Percentiles rank a stretch among this genome's conserved stretches.
These are phyloP conservation scores for Yamadazyma spencermartinsiae DNA, from an alignment of 1,139 yeast species.

Conservation along the genomic window DNA sequence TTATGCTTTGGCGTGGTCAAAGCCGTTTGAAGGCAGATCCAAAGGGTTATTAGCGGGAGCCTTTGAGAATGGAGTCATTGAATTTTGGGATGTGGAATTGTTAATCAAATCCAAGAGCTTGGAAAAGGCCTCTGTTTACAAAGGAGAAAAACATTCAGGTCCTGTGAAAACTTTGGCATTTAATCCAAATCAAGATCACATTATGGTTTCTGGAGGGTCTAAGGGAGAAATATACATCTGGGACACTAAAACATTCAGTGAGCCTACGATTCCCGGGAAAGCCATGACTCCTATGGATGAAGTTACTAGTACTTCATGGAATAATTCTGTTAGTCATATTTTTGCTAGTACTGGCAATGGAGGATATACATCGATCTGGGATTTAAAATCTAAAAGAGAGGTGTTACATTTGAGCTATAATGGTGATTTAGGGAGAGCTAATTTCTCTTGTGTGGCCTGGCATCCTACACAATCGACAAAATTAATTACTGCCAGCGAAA, in stretches of 20 bases:
- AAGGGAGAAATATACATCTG: slow-evolving; percentile 86
- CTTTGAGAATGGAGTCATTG: slow-evolving; percentile 76
- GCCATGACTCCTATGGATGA: slow-evolving; percentile 84
- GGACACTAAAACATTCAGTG: slow-evolving; percentile 69
- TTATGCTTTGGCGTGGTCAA: slow-evolving; percentile 86
- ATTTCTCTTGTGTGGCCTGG: slow-evolving; percentile 77
- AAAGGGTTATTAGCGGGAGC: slow-evolving; percentile 82
- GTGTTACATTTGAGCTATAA: slow-evolving; percentile 77
- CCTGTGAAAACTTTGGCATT: slow-evolving; percentile 75
- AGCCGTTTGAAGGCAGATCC: slow-evolving; percentile 53
- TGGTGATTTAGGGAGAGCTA: slow-evolving; percentile 57
- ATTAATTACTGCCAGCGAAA: slow-evolving; percentile 83
- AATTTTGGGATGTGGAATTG: slow-evolving; percentile 67
- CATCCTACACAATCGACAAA: slow-evolving; percentile 83
- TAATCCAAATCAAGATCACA: slow-evolving; percentile 70
- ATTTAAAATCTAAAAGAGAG: slow-evolving; percentile 81
- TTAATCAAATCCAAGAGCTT: slow-evolving; percentile 41
- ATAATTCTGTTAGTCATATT: slow-evolving; percentile 78
- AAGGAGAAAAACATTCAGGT: slow-evolving; percentile 63
- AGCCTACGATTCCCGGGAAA: slow-evolving; percentile 73
- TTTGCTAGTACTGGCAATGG: slow-evolving; percentile 86
- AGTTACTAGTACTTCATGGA: slow-evolving; percentile 86
- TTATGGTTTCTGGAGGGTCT: slow-evolving; percentile 84
- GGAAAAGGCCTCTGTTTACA: slow-evolving; percentile 44
- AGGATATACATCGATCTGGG: slow-evolving; percentile 93